Conservation (phyloP, 441 rosid genomes). For the Pelargonium fulgidum region DNA sequence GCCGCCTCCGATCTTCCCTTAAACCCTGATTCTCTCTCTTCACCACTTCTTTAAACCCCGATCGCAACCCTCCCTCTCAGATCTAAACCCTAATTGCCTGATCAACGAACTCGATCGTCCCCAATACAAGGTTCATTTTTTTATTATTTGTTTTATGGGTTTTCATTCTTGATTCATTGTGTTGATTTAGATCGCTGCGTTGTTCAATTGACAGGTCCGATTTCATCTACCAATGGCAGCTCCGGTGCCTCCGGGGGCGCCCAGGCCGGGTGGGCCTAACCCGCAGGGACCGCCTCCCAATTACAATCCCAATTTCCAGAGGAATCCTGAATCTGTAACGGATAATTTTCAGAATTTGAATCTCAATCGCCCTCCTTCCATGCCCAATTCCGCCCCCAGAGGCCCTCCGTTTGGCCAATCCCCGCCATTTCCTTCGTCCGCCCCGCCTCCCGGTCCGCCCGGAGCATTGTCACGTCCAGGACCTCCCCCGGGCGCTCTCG, state of each 20-base stretch:
- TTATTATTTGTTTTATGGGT: neutral
- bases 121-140: too few relatives aligned
- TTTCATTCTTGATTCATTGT: neutral
- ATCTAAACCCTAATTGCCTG: too few relatives aligned
- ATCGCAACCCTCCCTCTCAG: too few relatives aligned
- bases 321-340: slow-evolving; percentile 37
- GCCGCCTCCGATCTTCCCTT: too few relatives aligned
- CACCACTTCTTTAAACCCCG: too few relatives aligned
- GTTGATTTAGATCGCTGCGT: neutral
- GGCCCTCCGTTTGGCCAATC: slow-evolving; percentile 62
- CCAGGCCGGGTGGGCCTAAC: slow-evolving; percentile 37
- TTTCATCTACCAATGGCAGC: slow-evolving; percentile 45
- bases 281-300: slow-evolving; percentile 38
- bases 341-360: slow-evolving; percentile 62
- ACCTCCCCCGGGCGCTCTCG: slow-evolving; percentile 28
- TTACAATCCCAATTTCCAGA: slow-evolving; percentile 42
- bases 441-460: slow-evolving; percentile 30
- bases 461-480: slow-evolving; percentile 38
- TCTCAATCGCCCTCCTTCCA: slow-evolving; percentile 43
- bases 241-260: slow-evolving; percentile 89
- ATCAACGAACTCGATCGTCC: too few relatives aligned
- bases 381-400: slow-evolving; percentile 49
- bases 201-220: slow-evolving; percentile 12
- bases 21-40: too few relatives aligned
- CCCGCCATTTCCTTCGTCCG: slow-evolving; percentile 43